Base-by-base conservation (phyloP, 768 basidiomycete genomes). In the Pisolithus tinctorius region DNA sequence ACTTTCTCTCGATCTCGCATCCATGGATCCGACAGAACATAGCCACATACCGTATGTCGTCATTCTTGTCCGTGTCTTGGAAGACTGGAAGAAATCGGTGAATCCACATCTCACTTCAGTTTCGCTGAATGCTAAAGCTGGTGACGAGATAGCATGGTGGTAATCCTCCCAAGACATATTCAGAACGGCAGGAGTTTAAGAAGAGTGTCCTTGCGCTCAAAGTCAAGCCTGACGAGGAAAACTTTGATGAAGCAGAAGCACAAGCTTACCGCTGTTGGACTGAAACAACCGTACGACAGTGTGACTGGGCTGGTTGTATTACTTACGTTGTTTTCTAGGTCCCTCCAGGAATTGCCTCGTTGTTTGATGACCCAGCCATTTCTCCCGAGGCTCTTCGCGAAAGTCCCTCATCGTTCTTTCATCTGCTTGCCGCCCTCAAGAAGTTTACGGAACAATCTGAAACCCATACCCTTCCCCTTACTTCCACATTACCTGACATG, bases 401-500 rank as follows among this genome's bases (percentile, higher is more conserved):
- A 20, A 62, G 70, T 56, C 79, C 84, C 0, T 75, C 82, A 2
- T 80, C 82, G 4, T 94, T 96, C 72, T 91, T 85, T 73, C 74
- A 82, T 55, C 84, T 96, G 26, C 75, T 94, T 10, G 72, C 78
- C 23, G 84, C 94, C 0, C 78, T 98, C 38, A 72, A 79, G 36
- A 66, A 74, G 49, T 97, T 88, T 64, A 68, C 71, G 26, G 72
- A 75, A 20, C 75, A 77, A 30, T 70, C 79, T 46, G 69, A 77
- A 44, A 73, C 75, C 5, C 71, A 83, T 47, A 79, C 81, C 0
- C 78, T 96, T 3, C 96, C 95, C 0, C 73, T 96, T n/a, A 84
- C 85, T 3, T 80, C 88, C 43, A 80, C 89, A 0, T 76, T 98
- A 9, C 95, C 95, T 0, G 95, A 99, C 69, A 97, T 99, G 91